These are phyloP conservation scores for Ambrosia trifida DNA, from an alignment of 129 eudicot genomes.

Conservation along the genomic window DNA sequence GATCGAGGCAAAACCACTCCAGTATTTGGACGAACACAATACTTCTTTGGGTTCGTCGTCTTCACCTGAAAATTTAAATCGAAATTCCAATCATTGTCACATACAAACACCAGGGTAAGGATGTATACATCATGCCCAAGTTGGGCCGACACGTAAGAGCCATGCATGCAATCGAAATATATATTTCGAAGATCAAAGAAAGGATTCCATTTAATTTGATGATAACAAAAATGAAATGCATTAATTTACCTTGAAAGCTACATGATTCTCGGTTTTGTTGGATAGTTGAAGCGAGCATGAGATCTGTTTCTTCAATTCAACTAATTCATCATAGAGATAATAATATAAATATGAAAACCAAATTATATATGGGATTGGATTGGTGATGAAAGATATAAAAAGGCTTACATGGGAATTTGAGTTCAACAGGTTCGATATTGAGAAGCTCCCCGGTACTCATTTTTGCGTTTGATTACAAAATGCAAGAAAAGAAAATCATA, in stretches of 20 bases:
- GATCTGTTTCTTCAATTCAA: constrained; percentile 82
- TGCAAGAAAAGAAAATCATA: neutral
- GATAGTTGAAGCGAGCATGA: constrained; percentile 63
- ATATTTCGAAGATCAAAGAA: neutral
- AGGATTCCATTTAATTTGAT: no score
- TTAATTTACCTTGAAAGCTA: constrained; percentile 66
- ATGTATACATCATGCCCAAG: no score
- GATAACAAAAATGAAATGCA: neutral
- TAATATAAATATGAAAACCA: neutral
- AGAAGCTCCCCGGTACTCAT: constrained; percentile 73
- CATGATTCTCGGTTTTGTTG: constrained; percentile 64
- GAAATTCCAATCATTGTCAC: constrained; percentile 20
- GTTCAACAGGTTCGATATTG: constrained; percentile 68
- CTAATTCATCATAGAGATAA: constrained; percentile 26
- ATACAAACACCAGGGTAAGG: neutral
- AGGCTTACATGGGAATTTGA: constrained; percentile 65
- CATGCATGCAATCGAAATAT: neutral
- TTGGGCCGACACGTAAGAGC: no score
- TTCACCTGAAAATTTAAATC: constrained; percentile 53
- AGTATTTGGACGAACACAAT: constrained; percentile 82
- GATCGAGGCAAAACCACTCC: constrained; percentile 73
- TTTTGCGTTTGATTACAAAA: constrained; percentile 13
- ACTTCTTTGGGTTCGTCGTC: constrained; percentile 90
- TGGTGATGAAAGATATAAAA: neutral
- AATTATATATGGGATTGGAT: neutral